Conservation (phyloP, 2,329 filamentous ascomycete species). For the Cyphellophora europaea region DNA sequence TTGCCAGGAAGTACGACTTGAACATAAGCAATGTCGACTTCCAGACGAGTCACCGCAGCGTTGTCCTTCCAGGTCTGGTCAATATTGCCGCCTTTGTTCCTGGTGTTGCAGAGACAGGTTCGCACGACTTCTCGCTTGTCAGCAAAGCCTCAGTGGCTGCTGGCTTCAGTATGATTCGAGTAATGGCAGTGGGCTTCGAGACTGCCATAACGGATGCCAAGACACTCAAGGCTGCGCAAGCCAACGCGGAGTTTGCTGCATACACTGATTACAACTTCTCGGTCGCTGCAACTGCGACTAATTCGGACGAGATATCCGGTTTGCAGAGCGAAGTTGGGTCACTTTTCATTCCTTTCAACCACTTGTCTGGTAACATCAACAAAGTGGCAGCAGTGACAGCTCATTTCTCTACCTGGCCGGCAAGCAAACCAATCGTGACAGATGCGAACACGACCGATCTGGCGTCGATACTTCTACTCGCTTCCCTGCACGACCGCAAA, state of each 20-base stretch:
- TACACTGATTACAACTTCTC: conserved; percentile 76
- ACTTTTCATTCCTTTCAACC: conserved; percentile 74
- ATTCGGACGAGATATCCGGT: conserved; percentile 64
- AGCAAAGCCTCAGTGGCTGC: conserved; percentile 65
- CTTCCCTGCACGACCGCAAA: conserved; percentile 67
- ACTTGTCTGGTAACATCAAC: conserved; percentile 66
- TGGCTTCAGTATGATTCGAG: conserved; percentile 71
- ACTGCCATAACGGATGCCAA: conserved; percentile 63
- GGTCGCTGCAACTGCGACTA: conserved; percentile 62
- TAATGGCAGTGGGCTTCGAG: conserved; percentile 67
- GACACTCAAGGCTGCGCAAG: conserved; percentile 61
- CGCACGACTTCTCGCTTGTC: conserved; percentile 58
- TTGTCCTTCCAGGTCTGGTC: conserved; percentile 64
- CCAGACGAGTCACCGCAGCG: conserved; percentile 76
- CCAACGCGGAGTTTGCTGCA: conserved; percentile 57
- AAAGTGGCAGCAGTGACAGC: conserved; percentile 71
- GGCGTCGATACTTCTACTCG: conserved; percentile 68
- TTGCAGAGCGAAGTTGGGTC: conserved; percentile 67
- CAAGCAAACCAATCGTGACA: conserved; percentile 69
- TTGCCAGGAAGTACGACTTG: conserved; percentile 79
- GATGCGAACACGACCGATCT: conserved; percentile 73
- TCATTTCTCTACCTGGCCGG: conserved; percentile 70
- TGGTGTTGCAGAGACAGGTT: conserved; percentile 55
- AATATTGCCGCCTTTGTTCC: conserved; percentile 76
- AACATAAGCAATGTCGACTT: conserved; percentile 77